Conservation (phyloP, 768 basidiomycete genomes). For the Kwoniella bestiolae region DNA sequence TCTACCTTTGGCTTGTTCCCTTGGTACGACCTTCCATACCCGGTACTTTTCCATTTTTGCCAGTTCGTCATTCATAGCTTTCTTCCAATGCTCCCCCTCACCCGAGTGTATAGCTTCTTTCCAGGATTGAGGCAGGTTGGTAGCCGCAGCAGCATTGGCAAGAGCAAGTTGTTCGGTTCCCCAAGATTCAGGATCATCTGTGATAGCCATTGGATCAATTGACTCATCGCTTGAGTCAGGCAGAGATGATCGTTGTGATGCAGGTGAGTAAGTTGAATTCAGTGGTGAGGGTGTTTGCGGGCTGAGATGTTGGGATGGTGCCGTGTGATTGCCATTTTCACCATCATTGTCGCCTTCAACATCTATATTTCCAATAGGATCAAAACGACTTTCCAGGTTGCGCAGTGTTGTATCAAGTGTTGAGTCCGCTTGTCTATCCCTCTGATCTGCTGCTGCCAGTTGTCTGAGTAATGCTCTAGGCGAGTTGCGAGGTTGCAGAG, state of each 20-base stretch:
- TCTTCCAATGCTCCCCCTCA: constrained; percentile 33
- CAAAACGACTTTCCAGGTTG: too few species aligned
- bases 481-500: not conserved
- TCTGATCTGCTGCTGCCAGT: not conserved
- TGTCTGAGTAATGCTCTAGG: not conserved
- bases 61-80: constrained; percentile 47
- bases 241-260: too few species aligned
- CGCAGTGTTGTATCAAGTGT: too few species aligned
- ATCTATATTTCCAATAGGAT: too few species aligned
- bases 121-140: not conserved
- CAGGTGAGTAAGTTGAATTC: not conserved
- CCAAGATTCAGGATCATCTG: constrained; percentile 6
- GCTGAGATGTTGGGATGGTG: too few species aligned
- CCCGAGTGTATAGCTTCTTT: constrained; percentile 8
- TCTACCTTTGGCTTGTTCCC: constrained; percentile 12
- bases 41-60: constrained; percentile 33
- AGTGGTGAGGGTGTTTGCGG: not conserved
- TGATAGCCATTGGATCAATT: constrained; percentile 4
- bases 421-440: not conserved
- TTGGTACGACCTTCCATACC: constrained; percentile 47
- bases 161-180: not conserved
- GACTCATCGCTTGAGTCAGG: too few species aligned
- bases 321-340: too few species aligned
- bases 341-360: too few species aligned
- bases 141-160: not conserved